Evolutionary conservation across 208 protist genomes (phyloP).

Genomic region (Histomonas meleagridis): DNA sequence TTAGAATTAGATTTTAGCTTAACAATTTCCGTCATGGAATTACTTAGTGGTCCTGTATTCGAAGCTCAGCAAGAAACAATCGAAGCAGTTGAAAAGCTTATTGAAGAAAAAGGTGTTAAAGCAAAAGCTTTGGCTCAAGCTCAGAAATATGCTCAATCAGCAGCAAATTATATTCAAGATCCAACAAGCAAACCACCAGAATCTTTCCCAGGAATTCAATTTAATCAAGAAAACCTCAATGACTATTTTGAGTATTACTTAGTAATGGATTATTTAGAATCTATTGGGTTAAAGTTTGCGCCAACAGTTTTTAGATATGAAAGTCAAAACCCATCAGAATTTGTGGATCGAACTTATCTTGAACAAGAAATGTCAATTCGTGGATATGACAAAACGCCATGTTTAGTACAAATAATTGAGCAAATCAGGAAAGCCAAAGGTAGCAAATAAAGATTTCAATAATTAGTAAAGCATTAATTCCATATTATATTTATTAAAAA

Average conservation of each 20-base stretch:
- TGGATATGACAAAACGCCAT: not conserved
- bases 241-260: not conserved
- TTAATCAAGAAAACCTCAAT: not conserved
- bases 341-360: not conserved
- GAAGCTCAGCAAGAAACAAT: too few species aligned
- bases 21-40: too few species aligned
- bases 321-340: not conserved
- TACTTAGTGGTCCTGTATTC: too few species aligned
- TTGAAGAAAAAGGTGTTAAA: not conserved
- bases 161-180: not conserved
- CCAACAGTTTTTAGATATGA: constrained; percentile 30
- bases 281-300: not conserved
- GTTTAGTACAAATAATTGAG: constrained; percentile 29
- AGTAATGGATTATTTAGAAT: constrained; percentile 2
- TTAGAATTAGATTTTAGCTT: too few species aligned
- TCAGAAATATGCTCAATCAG: not conserved
- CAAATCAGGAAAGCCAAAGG: too few species aligned
- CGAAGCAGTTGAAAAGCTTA: not conserved
- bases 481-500: too few species aligned
- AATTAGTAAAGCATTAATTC: too few species aligned
- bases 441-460: too few species aligned
- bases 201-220: not conserved
- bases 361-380: not conserved
- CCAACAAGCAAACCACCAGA: not conserved
- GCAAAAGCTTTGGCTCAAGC: not conserved